Evolutionary conservation across 306 rosid species (phyloP), one percentile per base, ranked within the genome.

Genomic region (Vigna radiata): DNA sequence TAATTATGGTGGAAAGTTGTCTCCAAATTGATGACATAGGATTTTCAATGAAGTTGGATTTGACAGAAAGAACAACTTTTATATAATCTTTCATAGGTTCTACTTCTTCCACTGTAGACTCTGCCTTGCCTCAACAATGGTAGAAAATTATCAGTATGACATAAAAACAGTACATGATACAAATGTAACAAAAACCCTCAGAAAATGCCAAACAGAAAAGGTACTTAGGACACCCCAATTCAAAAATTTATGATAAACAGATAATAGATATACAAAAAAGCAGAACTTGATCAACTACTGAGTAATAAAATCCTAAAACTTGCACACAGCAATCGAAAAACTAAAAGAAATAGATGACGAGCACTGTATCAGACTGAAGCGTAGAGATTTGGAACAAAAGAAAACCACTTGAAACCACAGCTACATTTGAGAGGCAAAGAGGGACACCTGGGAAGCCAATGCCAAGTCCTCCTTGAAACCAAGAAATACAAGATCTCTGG

Each of bases 361-460:
- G 25, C 49, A 25, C 7, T 12, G 1, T 23, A 6, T 77, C 82
- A 71, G 6, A 85, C 78, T 46, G 81, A 76, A 48, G 97, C 91
- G 82, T 85, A 83, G 3, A 92, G 77, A 8, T 84, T 76, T 0
- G 99, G 99, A 69, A 89, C 88, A 83, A 85, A 95, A 59, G 99
- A 92, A 60, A 91, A 89, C 99, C 97, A 95, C 84, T 79, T 85
- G 73, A 95, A 92, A 33, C 97, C 97, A 78, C 91, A 90, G 79
- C 92, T 89, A 87, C 96, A 92, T 82, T 87, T 91, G 1, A 82
- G 83, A 47, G 97, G 94, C 78, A 95, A 65, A 16, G 89, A 89
- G 43, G 94, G 92, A 76, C 96, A 89, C 75, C 81, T 90, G 37
- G 93, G 92, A 55, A 92, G 89, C 99, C 99, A 95, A 87, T 90